Percentiles rank a stretch among this genome's conserved stretches.
phyloP scores from a whole-genome alignment of 208 protist genomes.

The Leishmania amazonensis region DNA sequence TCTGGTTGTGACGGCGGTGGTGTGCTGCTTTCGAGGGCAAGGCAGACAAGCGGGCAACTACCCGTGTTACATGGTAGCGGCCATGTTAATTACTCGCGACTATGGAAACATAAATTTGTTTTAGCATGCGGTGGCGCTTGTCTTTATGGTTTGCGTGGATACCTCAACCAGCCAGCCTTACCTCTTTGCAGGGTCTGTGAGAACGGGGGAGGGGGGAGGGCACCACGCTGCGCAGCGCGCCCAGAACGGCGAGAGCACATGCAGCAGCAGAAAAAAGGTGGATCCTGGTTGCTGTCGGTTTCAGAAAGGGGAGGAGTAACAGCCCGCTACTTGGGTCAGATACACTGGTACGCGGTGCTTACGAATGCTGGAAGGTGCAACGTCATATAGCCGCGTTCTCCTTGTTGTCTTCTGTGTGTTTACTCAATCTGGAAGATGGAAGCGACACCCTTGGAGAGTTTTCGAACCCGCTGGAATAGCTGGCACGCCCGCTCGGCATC shows the following conservation, averaged over 20 bases:
- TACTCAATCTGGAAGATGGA: conserved; percentile 82
- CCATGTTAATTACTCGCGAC: neutral
- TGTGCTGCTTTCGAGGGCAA: neutral
- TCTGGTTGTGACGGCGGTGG: neutral
- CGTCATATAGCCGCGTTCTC: neutral
- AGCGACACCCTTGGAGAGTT: conserved; percentile 76
- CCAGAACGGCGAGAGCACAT: neutral
- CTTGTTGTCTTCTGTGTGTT: neutral
- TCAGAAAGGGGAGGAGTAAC: neutral
- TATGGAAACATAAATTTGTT: neutral
- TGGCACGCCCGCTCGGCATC: conserved; percentile 70
- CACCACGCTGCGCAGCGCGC: neutral
- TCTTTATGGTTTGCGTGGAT: neutral
- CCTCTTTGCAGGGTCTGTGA: neutral
- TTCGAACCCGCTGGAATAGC: conserved; percentile 72
- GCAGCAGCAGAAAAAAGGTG: neutral
- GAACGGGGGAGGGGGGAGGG: neutral
- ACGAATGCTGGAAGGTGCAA: neutral
- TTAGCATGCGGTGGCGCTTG: neutral
- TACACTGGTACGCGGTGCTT: neutral
- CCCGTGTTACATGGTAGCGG: neutral
- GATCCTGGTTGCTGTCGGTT: neutral
- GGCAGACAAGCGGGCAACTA: neutral
- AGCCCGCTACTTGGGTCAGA: neutral
- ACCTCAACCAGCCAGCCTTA: neutral